phyloP scores from a whole-genome alignment of 805 yeast species.

The Wickerhamomyces bisporus region DNA sequence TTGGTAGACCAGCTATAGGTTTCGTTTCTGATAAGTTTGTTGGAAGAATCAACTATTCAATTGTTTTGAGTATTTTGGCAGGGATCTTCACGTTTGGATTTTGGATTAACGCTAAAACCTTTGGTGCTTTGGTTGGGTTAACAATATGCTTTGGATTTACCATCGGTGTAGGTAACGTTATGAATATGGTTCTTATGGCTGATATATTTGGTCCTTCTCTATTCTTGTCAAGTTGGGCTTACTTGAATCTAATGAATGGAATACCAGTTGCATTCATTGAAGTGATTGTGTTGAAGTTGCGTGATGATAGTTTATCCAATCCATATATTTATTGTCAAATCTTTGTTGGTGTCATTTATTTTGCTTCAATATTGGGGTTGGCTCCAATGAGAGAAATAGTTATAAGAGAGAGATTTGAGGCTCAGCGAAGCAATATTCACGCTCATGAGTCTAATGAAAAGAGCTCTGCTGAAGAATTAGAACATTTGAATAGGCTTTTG shows the following conservation, averaged over 20 bases:
- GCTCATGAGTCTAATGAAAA: constrained; percentile 2
- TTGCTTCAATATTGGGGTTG: constrained; percentile 36
- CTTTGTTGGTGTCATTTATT: constrained; percentile 47
- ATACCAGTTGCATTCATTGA: constrained; percentile 43
- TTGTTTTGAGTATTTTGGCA: constrained; percentile 29
- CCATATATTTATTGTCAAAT: constrained; percentile 58
- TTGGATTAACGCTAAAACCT: constrained; percentile 42
- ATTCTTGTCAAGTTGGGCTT: constrained; percentile 37
- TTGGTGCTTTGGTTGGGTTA: constrained; percentile 34
- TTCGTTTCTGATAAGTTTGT: constrained; percentile 34
- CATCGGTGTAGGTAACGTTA: constrained; percentile 41
- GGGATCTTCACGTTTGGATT: constrained; percentile 36
- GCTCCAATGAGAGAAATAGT: constrained; percentile 46
- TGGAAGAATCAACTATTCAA: constrained; percentile 43
- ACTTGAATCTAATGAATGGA: constrained; percentile 28
- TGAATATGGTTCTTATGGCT: constrained; percentile 37
- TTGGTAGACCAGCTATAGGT: constrained; percentile 49
- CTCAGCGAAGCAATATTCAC: background rate
- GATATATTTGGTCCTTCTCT: constrained; percentile 32
- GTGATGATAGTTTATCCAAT: constrained; percentile 18
- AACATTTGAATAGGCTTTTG: constrained; percentile 8
- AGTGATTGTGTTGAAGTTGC: constrained; percentile 48
- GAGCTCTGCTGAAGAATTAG: constrained; percentile 1
- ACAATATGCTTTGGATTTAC: constrained; percentile 38
- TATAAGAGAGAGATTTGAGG: constrained; percentile 32